phyloP scores from a whole-genome alignment of 176 grass and related monocot genomes.

The Eleusine coracana region DNA sequence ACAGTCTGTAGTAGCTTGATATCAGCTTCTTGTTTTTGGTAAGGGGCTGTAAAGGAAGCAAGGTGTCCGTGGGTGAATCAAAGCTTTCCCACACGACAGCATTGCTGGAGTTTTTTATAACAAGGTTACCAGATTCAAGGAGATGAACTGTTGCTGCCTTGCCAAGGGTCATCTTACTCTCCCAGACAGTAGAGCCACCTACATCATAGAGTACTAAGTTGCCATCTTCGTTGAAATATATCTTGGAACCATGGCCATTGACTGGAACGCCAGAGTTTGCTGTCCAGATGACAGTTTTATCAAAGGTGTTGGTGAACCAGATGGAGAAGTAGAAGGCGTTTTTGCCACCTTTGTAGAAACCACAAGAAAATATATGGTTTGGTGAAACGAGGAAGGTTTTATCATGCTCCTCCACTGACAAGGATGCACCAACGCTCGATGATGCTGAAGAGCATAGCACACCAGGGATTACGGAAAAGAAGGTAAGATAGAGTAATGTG shows the following conservation, averaged over 20 bases:
- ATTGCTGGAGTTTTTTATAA: constrained; percentile 30
- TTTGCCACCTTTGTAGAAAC: constrained; percentile 32
- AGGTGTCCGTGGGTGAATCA: constrained; percentile 53
- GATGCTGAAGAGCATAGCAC: not conserved
- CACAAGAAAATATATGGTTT: constrained; percentile 34
- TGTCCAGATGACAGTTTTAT: constrained; percentile 50
- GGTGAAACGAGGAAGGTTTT: constrained; percentile 25
- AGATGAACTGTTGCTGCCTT: constrained; percentile 13
- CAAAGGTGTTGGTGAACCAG: constrained; percentile 43
- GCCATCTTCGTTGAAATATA: constrained; percentile 32
- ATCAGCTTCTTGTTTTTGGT: constrained; percentile 37
- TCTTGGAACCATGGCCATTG: constrained; percentile 51
- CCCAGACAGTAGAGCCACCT: constrained; percentile 43
- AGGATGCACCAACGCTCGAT: not conserved
- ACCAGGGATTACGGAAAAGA: not conserved
- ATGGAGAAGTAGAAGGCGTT: constrained; percentile 59
- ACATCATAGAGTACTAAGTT: constrained; percentile 42
- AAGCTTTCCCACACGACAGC: constrained; percentile 54
- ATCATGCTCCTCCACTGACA: not conserved
- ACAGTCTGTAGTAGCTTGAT: constrained; percentile 44
- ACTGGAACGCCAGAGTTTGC: constrained; percentile 39
- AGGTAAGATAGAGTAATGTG: not conserved
- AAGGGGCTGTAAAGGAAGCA: constrained; percentile 43
- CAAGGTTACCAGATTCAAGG: constrained; percentile 30
- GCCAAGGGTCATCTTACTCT: constrained; percentile 17